Conservation (phyloP, 495 filamentous ascomycete genomes). For the Neurospora sp. region DNA sequence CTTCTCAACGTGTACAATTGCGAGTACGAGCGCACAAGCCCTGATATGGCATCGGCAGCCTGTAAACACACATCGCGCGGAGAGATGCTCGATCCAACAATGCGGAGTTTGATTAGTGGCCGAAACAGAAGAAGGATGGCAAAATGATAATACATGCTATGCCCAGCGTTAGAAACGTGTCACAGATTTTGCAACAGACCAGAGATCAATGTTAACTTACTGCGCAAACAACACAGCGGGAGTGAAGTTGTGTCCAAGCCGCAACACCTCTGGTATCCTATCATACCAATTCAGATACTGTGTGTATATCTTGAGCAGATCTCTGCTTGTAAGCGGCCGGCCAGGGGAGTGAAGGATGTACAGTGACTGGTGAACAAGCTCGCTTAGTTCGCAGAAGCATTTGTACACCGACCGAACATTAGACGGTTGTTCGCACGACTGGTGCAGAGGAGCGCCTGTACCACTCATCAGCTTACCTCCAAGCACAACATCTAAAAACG, state of each 20-base stretch:
- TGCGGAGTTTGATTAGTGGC: constrained; percentile 51
- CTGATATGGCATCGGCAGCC: constrained; percentile 51
- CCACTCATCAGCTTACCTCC: constrained; percentile 9
- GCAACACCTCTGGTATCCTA: constrained; percentile 46
- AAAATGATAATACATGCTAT: constrained; percentile 57
- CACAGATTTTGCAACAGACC: neutral
- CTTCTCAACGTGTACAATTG: constrained; percentile 48
- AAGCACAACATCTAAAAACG: neutral
- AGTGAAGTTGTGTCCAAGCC: constrained; percentile 47
- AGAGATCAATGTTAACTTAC: constrained; percentile 32
- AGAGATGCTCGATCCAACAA: constrained; percentile 45
- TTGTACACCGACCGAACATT: constrained; percentile 49
- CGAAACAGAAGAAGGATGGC: constrained; percentile 54
- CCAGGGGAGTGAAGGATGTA: constrained; percentile 54
- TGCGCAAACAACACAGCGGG: constrained; percentile 53
- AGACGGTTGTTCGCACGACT: constrained; percentile 41
- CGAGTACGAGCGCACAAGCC: constrained; percentile 46
- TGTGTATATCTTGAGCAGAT: constrained; percentile 45
- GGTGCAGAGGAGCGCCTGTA: constrained; percentile 34
- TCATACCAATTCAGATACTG: constrained; percentile 55
- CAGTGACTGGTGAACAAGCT: constrained; percentile 56
- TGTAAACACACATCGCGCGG: constrained; percentile 54
- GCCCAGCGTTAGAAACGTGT: constrained; percentile 6
- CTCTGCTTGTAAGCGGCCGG: constrained; percentile 44
- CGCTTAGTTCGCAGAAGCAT: constrained; percentile 54